Evolutionary conservation across 352 stramenopile genomes (phyloP).

Genomic region (Globisporangium cystogenes): DNA sequence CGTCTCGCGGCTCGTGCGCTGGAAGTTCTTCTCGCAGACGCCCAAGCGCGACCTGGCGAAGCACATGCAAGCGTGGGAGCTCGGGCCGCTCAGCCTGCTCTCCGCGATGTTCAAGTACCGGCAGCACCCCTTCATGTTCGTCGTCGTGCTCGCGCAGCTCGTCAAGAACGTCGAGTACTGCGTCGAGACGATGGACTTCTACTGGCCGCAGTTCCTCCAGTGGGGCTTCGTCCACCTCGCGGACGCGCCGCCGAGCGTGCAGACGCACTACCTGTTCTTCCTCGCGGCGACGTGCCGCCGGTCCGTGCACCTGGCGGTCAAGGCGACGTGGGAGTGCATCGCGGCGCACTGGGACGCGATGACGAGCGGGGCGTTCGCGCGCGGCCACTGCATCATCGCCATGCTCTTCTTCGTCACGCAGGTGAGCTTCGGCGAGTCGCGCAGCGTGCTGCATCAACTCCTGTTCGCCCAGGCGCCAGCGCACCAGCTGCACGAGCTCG

Average conservation of each 20-base stretch:
- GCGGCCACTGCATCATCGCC: constrained; percentile 38
- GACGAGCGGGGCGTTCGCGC: constrained; percentile 28
- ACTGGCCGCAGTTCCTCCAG: constrained; percentile 65
- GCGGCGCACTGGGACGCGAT: constrained; percentile 60
- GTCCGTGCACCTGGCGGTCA: constrained; percentile 48
- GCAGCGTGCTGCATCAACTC: constrained; percentile 35
- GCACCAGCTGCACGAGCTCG: constrained; percentile 39
- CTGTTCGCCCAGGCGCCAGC: constrained; percentile 33
- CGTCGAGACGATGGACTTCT: constrained; percentile 55
- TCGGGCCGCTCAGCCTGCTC: constrained; percentile 47
- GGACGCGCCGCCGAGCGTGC: constrained; percentile 42
- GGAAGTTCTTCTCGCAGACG: constrained; percentile 47
- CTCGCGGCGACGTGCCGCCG: constrained; percentile 42
- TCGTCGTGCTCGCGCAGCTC: constrained; percentile 55
- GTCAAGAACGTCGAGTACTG: constrained; percentile 52
- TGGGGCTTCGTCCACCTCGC: constrained; percentile 49
- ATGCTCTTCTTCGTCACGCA: constrained; percentile 67
- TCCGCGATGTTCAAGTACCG: constrained; percentile 61
- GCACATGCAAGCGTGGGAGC: constrained; percentile 30
- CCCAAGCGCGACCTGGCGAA: constrained; percentile 35
- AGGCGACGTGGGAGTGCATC: constrained; percentile 61
- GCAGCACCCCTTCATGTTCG: constrained; percentile 67
- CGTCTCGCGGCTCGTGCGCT: constrained; percentile 42
- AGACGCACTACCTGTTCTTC: constrained; percentile 63
- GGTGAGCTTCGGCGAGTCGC: constrained; percentile 43